phyloP scores from a whole-genome alignment of 2,329 filamentous ascomycete species.

The Cadophora luteo-olivacea region DNA sequence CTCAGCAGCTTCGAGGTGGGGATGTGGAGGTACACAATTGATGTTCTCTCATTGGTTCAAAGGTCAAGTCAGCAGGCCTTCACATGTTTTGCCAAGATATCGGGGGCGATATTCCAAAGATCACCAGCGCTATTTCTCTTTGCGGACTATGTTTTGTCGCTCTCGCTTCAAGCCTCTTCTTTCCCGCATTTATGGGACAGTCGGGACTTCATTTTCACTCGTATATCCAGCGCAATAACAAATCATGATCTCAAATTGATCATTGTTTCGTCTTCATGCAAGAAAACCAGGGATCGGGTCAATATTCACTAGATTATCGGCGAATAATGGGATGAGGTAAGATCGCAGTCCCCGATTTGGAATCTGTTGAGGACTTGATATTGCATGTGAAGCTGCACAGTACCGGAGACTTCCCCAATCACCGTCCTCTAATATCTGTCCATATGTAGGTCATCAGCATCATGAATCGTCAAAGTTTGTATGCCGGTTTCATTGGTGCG shows the following conservation, averaged over 20 bases:
- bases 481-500: background rate
- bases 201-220: no score
- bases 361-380: background rate
- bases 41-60: conserved; percentile 3
- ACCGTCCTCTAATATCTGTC: background rate
- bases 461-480: no score
- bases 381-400: conserved; percentile 1
- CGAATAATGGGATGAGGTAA: background rate
- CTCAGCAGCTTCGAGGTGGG: conserved; percentile 8
- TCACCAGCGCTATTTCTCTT: no score
- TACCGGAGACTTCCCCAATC: background rate
- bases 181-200: no score
- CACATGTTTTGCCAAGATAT: conserved; percentile 18
- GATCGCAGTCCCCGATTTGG: background rate
- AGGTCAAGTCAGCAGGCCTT: conserved; percentile 13
- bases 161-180: background rate
- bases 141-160: no score
- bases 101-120: background rate
- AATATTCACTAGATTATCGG: no score
- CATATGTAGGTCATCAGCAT: background rate
- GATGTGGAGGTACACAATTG: background rate
- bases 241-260: no score
- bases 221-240: no score
- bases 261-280: no score
- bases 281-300: no score